These are phyloP conservation scores for Volutella citrinella DNA, from an alignment of 2,329 filamentous ascomycete species.

Conservation along the genomic window DNA sequence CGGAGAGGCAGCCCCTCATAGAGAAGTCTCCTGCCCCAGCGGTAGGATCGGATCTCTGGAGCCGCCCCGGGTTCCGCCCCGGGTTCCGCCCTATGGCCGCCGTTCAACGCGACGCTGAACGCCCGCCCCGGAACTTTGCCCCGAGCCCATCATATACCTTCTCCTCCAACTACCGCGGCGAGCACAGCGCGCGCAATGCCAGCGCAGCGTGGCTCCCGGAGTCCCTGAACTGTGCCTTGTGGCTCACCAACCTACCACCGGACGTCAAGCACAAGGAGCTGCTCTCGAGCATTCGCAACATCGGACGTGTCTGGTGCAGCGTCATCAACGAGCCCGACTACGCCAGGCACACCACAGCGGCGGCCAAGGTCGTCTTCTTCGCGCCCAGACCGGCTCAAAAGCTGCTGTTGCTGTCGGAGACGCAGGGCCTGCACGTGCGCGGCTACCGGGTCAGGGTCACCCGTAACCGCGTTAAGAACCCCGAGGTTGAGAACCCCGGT, in stretches of 20 bases:
- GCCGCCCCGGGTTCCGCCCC: too few species aligned
- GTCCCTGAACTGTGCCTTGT: constrained; percentile 48
- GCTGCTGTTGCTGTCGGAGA: constrained; percentile 22
- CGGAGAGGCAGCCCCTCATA: too few species aligned
- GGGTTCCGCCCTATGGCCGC: constrained; percentile 23
- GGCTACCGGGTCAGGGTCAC: constrained; percentile 36
- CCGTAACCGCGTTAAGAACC: constrained; percentile 48
- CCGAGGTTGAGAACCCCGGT: constrained; percentile 25
- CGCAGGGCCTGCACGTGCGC: constrained; percentile 34
- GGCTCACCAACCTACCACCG: constrained; percentile 49
- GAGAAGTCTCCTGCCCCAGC: too few species aligned
- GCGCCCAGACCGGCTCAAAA: constrained; percentile 35
- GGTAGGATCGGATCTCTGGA: too few species aligned
- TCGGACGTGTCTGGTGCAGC: constrained; percentile 50
- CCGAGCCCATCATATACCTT: too few species aligned
- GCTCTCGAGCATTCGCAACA: constrained; percentile 39
- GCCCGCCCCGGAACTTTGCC: too few species aligned
- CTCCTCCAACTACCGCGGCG: constrained; percentile 35
- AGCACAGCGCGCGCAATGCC: constrained; percentile 34
- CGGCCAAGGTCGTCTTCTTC: constrained; percentile 51
- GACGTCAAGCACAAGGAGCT: constrained; percentile 41
- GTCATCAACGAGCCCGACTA: constrained; percentile 49
- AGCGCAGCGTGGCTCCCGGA: constrained; percentile 28
- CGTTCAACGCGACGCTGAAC: constrained; percentile 8
- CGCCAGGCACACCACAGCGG: constrained; percentile 34